phyloP scores from a whole-genome alignment of 257 asterid species.

The Solanum pimpinellifolium region DNA sequence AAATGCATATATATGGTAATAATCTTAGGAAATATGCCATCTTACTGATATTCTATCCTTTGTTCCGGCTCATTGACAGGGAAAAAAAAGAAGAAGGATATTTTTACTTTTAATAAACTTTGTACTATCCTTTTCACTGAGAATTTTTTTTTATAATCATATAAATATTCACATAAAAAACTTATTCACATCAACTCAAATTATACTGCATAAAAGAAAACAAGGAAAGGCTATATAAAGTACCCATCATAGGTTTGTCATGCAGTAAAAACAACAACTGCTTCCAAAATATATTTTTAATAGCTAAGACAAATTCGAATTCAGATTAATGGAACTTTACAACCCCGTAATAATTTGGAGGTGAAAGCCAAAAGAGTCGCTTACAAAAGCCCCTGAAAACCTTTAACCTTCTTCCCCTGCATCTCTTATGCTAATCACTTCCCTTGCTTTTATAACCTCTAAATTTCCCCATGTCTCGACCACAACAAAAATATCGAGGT shows the following conservation, averaged over 20 bases:
- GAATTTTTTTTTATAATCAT: neutral
- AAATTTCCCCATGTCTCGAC: constrained; percentile 27
- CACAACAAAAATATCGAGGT: constrained; percentile 59
- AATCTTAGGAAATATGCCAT: constrained; percentile 9
- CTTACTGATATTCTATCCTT: neutral
- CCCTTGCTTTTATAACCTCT: neutral
- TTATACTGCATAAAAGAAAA: neutral
- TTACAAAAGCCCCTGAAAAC: constrained; percentile 30
- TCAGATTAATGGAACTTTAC: neutral
- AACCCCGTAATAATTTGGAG: constrained; percentile 22
- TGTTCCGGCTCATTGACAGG: neutral
- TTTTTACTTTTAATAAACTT: neutral
- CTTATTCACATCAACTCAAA: neutral
- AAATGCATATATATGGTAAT: neutral
- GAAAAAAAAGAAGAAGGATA: neutral
- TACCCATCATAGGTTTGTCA: no score
- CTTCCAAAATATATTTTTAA: no score
- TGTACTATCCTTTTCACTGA: neutral
- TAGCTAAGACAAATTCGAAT: rapidly evolving
- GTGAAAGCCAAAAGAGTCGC: constrained; percentile 43
- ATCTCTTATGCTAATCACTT: neutral
- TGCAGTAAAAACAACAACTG: no score
- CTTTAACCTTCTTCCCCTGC: neutral
- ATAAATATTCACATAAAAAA: neutral
- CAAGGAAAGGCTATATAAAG: no score